Evolutionary conservation across 192 early-diverging fungal species (phyloP).

Genomic region (Funneliformis mosseae): DNA sequence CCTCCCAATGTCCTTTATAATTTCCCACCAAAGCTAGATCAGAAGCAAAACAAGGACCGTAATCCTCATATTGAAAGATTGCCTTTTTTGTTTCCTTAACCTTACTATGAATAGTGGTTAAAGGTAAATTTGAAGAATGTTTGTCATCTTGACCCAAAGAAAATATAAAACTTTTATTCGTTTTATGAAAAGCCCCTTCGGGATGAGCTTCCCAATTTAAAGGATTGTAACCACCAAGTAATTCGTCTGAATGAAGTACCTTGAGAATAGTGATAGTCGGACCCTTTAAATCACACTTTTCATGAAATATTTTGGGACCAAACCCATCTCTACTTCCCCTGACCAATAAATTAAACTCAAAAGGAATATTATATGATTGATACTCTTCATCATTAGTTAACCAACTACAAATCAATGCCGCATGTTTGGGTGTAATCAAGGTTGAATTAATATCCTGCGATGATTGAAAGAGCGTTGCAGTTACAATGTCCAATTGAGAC

Average conservation of each 20-base stretch:
- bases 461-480: background rate
- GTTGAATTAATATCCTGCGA: background rate
- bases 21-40: background rate
- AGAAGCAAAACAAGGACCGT: background rate
- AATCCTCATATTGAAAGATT: background rate
- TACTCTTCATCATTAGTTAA: background rate
- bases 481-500: background rate
- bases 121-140: too few relatives aligned
- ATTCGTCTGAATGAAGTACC: background rate
- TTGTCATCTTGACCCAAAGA: background rate
- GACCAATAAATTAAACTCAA: background rate
- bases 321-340: background rate
- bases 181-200: background rate
- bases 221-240: constrained; percentile 4
- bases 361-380: background rate
- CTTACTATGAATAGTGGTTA: background rate
- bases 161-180: constrained; percentile 5
- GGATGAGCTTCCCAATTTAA: background rate
- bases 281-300: background rate
- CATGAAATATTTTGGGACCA: background rate
- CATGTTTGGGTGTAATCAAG: background rate
- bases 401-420: constrained; percentile 3
- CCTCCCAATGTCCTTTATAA: background rate
- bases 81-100: background rate
- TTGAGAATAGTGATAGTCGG: background rate